Evolutionary conservation across 495 filamentous ascomycete genomes (phyloP), one percentile per base, ranked within the genome.

Genomic region (Immersiella caudata): DNA sequence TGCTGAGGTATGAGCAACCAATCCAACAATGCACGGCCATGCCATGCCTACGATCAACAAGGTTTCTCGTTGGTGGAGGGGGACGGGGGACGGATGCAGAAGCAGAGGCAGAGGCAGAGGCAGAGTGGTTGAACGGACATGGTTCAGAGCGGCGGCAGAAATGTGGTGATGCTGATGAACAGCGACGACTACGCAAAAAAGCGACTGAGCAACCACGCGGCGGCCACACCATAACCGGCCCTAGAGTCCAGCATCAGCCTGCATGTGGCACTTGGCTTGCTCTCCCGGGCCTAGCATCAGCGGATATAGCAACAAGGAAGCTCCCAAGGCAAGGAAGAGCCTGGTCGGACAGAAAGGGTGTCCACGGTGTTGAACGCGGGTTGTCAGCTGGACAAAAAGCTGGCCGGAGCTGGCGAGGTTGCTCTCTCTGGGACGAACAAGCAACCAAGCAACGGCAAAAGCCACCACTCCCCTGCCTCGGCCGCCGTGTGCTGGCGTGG

Each of bases 1-100:
- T 57, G 9, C 49, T 50, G 62, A 65, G 62, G 51, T 54, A 65
- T 57, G 51, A 49, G 51, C 62, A 58, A 33, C 62, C 62, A 65
- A 65, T 65, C 50, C 62, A 58, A 35, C 62, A 59, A 22, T 22
- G 35, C 60, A 49, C n/a, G n/a, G n/a, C 29, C 62, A 56, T 54
- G 52, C 26, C 62, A 54, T 50, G n/a, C 49, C 12, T 12, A n/a
- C 26, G 26, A 18, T 50, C 29, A 65, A 40, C 51, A 49, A 36
- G 62, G 52, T 65, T 65, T 40, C 14, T 25, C n/a, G 29, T 64
- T 55, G 62, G 62, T 49, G 24, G 62, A 24, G 62, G 27, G 51
- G 8, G 24, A 24, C 22, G 60, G 60, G n/a, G 36, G 0, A 6
- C 6, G 18, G 14, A 50, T 63, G 26, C 50, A 27, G 22, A n/a